Conservation (phyloP, 495 filamentous ascomycete genomes). For the Podospora appendiculata region DNA sequence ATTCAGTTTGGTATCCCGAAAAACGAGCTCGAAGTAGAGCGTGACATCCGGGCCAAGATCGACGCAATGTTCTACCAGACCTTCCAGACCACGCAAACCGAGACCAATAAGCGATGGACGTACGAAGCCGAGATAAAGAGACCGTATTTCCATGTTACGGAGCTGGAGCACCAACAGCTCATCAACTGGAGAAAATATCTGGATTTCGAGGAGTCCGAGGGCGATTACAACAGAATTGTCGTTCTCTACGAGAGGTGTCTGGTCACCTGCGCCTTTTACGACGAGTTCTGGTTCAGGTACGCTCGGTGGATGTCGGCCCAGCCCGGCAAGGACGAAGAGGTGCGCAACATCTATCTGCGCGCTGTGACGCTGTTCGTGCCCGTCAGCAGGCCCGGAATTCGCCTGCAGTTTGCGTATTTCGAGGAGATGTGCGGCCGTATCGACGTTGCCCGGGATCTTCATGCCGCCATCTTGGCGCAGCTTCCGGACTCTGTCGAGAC, state of each 20-base stretch:
- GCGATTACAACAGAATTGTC: slow-evolving; percentile 62
- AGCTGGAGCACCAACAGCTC: slow-evolving; percentile 78
- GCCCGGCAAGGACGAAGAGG: slow-evolving; percentile 76
- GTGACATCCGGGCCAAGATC: slow-evolving; percentile 69
- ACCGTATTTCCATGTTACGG: slow-evolving; percentile 94
- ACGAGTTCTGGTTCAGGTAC: slow-evolving; percentile 97
- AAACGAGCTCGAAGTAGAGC: slow-evolving; percentile 73
- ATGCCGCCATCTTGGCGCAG: slow-evolving; percentile 63
- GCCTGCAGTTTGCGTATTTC: slow-evolving; percentile 88
- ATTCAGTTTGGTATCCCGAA: slow-evolving; percentile 32
- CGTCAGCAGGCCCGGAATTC: slow-evolving; percentile 70
- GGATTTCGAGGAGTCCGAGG: slow-evolving; percentile 88
- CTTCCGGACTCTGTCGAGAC: slow-evolving; percentile 75
- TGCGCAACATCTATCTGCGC: slow-evolving; percentile 86
- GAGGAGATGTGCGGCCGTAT: slow-evolving; percentile 75
- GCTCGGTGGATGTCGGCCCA: slow-evolving; percentile 94
- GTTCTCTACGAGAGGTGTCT: slow-evolving; percentile 93
- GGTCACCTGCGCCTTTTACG: slow-evolving; percentile 87
- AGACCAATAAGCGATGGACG: slow-evolving; percentile 90
- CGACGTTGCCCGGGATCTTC: slow-evolving; percentile 74
- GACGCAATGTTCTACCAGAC: slow-evolving; percentile 74
- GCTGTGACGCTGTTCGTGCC: slow-evolving; percentile 79
- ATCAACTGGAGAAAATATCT: slow-evolving; percentile 96
- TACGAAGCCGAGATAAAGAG: slow-evolving; percentile 94
- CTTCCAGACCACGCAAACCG: slow-evolving; percentile 75